Evolutionary conservation across 306 rosid genomes (phyloP).

Genomic region (Canavalia gladiata): DNA sequence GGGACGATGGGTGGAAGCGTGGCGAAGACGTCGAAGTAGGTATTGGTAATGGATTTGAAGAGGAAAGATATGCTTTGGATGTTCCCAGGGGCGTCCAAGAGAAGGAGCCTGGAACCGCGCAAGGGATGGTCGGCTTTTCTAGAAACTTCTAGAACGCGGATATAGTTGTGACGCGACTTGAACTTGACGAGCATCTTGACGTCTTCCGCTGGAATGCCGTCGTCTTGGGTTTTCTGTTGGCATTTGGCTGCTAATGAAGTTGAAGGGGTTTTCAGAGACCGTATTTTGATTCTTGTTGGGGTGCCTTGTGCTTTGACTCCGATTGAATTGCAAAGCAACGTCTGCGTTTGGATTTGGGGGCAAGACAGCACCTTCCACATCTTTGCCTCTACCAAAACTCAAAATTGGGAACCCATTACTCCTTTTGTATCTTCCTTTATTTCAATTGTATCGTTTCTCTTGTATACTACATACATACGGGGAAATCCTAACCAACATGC

Average conservation of each 20-base stretch:
- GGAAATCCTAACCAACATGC: too few relatives aligned
- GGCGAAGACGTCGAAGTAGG: constrained; percentile 93
- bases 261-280: constrained; percentile 2
- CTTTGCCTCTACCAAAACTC: background rate
- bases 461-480: too few relatives aligned
- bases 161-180: constrained; percentile 81
- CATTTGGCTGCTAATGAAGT: constrained; percentile 45
- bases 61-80: constrained; percentile 89
- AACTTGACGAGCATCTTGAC: constrained; percentile 72
- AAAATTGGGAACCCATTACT: too few relatives aligned
- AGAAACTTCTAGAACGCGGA: constrained; percentile 84
- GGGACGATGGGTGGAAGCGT: constrained; percentile 82
- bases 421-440: too few relatives aligned
- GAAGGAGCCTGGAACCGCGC: constrained; percentile 91
- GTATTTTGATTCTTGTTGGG: constrained; percentile 39
- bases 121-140: constrained; percentile 83
- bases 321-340: constrained; percentile 40
- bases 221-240: constrained; percentile 65
- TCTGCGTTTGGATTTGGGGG: constrained; percentile 47
- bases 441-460: too few relatives aligned
- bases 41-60: constrained; percentile 68
- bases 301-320: background rate
- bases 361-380: constrained; percentile 50
- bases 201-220: constrained; percentile 73
- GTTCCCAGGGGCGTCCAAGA: constrained; percentile 89